Percentiles rank a stretch among this genome's conserved stretches.
Evolutionary conservation across 768 basidiomycete genomes (phyloP).

Genomic region (Gyrodon lividus): DNA sequence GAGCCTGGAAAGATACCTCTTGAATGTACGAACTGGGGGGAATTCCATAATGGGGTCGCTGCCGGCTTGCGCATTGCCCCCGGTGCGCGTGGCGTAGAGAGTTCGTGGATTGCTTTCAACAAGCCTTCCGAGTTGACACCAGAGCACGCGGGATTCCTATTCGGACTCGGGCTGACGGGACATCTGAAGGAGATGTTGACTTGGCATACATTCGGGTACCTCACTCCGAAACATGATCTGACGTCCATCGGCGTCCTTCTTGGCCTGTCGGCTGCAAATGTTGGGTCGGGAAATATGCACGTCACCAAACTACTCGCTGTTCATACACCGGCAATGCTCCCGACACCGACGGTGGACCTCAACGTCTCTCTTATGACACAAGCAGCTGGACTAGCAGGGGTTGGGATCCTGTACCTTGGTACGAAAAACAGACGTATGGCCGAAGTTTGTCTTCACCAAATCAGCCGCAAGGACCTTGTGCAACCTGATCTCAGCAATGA

Average conservation of each 20-base stretch:
- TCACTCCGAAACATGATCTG: conserved; percentile 94
- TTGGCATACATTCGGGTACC: conserved; percentile 93
- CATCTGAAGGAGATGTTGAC: conserved; percentile 87
- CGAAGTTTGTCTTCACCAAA: conserved; percentile 84
- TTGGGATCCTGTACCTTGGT: conserved; percentile 89
- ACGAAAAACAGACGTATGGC: conserved; percentile 89
- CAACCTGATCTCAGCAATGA: conserved; percentile 85
- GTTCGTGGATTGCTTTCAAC: conserved; percentile 96
- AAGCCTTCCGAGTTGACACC: conserved; percentile 87
- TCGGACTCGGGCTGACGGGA: conserved; percentile 89
- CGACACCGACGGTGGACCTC: conserved; percentile 81
- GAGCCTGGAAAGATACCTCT: conserved; percentile 70
- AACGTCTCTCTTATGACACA: conserved; percentile 91
- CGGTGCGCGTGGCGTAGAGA: conserved; percentile 73
- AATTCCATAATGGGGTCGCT: conserved; percentile 97
- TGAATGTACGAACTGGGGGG: conserved; percentile 87
- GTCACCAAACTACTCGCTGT: conserved; percentile 91
- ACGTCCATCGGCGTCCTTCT: conserved; percentile 93
- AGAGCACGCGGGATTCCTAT: conserved; percentile 94
- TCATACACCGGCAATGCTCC: conserved; percentile 90
- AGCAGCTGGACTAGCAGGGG: conserved; percentile 80
- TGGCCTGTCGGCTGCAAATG: conserved; percentile 88
- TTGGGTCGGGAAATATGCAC: conserved; percentile 81
- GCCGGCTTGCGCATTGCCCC: conserved; percentile 84
- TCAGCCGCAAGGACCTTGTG: conserved; percentile 72